These are phyloP conservation scores for Erigeron canadensis DNA, from an alignment of 129 eudicot genomes.

Conservation along the genomic window DNA sequence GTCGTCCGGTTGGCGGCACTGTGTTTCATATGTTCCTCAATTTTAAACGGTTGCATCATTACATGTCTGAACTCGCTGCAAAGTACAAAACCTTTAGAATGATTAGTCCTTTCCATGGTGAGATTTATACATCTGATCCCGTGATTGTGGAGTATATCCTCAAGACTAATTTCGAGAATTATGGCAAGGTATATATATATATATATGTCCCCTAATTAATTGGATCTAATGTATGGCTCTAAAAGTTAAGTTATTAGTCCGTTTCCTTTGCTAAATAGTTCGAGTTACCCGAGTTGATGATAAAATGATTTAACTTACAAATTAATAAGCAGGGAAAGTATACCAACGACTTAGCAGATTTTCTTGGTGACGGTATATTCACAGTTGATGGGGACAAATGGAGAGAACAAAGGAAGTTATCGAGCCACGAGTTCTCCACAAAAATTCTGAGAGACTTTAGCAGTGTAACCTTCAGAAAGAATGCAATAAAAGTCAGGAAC, in stretches of 20 bases:
- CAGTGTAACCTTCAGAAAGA: slow-evolving; percentile 39
- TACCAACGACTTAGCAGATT: slow-evolving; percentile 37
- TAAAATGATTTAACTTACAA: not conserved
- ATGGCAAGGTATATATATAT: slow-evolving; percentile 26
- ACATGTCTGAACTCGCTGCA: slow-evolving; percentile 51
- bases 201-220: no score
- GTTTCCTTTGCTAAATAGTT: no score
- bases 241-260: no score
- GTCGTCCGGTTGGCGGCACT: slow-evolving; percentile 37
- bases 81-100: slow-evolving; percentile 50
- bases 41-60: slow-evolving; percentile 52
- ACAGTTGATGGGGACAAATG: slow-evolving; percentile 73
- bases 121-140: slow-evolving; percentile 54
- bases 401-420: slow-evolving; percentile 57
- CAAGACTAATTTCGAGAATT: slow-evolving; percentile 56
- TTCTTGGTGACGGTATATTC: slow-evolving; percentile 68
- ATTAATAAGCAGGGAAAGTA: slow-evolving; percentile 42
- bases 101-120: slow-evolving; percentile 37
- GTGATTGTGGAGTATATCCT: slow-evolving; percentile 61
- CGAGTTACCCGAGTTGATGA: not conserved
- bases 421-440: slow-evolving; percentile 65
- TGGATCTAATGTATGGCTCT: no score
- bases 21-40: slow-evolving; percentile 40
- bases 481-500: slow-evolving; percentile 47
- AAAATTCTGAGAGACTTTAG: slow-evolving; percentile 58